Base-by-base conservation (phyloP, 768 basidiomycete species). In the Podaxis sp. region DNA sequence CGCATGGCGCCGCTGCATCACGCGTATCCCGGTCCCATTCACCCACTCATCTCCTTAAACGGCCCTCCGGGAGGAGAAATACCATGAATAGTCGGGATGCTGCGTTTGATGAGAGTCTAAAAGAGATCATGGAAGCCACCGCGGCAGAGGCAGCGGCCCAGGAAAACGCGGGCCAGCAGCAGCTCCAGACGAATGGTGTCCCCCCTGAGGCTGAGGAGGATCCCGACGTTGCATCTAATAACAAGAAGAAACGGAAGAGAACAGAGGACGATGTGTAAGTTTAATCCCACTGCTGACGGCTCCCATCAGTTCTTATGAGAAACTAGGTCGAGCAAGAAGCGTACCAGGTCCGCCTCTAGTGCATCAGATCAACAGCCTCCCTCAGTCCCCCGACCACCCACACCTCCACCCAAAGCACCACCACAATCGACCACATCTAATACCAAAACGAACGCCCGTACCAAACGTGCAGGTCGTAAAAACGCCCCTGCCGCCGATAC, bases 31-130 rank as follows among this genome's bases (percentile, higher is more conserved):
- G 88, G 57, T 92, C 90, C 22, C 90, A 86, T 73, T 92, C 89
- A 26, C 92, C 89, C 2, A 79, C 79, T 8, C 77, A 81, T 72
- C 67, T 75, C 22, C 70, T 82, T 39, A 87, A 86, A 65, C 86
- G 87, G 68, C 82, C 85, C n/a, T 83, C 90, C 44, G 96, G 95
- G 77, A 87, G 93, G 57, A 83, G 97, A 64, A 95, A 93, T 69
- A 99, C 97, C 56, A 96, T 99, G 95, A 99, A 99, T 74, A 96
- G 93, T 70, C 82, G 96, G 62, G 96, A 97, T 73, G 93, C 96
- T 15, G 90, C 88, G 12, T 96, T 95, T 72, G 96, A 96, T 72
- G 92, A 95, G 71, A 93, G 88, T 71, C 73, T 92, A 61, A 88
- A 90, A 72, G 89, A 90, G 69, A 77, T 90, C 58, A 87, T 92